These are phyloP conservation scores for Mucor mucedo DNA, from an alignment of 371 early-diverging fungal species.

Conservation along the genomic window DNA sequence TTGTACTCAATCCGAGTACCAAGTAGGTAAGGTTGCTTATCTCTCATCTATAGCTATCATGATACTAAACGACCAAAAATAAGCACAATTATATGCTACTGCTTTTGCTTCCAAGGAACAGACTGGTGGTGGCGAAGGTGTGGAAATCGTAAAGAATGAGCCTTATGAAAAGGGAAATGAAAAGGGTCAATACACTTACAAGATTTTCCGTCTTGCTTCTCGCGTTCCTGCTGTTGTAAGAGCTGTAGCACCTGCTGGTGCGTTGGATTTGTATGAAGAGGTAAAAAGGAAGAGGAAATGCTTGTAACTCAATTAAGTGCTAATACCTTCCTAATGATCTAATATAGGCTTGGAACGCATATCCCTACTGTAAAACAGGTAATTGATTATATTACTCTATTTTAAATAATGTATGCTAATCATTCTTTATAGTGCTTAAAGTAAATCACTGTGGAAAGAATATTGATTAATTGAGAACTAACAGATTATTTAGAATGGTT, in stretches of 20 bases:
- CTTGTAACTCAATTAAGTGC: neutral
- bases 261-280: constrained; percentile 71
- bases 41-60: neutral
- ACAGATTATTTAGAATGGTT: constrained; percentile 52
- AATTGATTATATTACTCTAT: constrained; percentile 14
- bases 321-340: neutral
- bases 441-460: constrained; percentile 6
- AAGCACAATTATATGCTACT: constrained; percentile 73
- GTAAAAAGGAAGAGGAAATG: constrained; percentile 2
- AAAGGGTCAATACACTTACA: constrained; percentile 77
- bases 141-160: constrained; percentile 72
- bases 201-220: constrained; percentile 69
- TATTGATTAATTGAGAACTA: neutral
- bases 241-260: constrained; percentile 63
- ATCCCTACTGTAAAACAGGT: constrained; percentile 82
- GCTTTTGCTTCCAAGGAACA: constrained; percentile 72
- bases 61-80: too few species aligned
- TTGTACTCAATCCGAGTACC: constrained; percentile 71
- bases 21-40: constrained; percentile 37
- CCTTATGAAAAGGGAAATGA: constrained; percentile 66
- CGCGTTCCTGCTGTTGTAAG: constrained; percentile 61
- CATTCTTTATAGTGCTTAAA: constrained; percentile 11
- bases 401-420: neutral
- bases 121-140: constrained; percentile 77
- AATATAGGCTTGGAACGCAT: constrained; percentile 81